phyloP scores from a whole-genome alignment of 2,329 filamentous ascomycete species.

The Metarhizium guizhouense region DNA sequence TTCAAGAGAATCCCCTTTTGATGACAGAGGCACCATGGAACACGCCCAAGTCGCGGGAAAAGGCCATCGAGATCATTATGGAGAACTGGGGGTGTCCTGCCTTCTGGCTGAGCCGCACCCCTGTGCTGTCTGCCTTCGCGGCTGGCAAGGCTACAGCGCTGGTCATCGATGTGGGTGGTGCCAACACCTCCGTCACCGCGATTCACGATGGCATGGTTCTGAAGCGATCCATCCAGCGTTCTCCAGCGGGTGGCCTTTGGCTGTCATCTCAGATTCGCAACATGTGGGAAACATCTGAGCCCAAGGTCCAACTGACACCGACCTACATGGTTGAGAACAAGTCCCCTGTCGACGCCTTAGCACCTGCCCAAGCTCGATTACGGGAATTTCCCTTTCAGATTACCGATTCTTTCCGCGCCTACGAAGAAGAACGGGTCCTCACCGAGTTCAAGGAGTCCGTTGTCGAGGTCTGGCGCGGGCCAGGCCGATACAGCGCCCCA shows the following conservation, averaged over 20 bases:
- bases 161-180: slow-evolving; percentile 84
- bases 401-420: slow-evolving; percentile 62
- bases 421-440: slow-evolving; percentile 87
- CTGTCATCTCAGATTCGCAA: slow-evolving; percentile 79
- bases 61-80: slow-evolving; percentile 92
- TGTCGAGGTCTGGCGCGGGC: slow-evolving; percentile 85
- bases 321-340: slow-evolving; percentile 86
- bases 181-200: slow-evolving; percentile 80
- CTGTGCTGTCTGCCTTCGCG: slow-evolving; percentile 84
- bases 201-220: slow-evolving; percentile 92
- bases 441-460: slow-evolving; percentile 98
- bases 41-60: slow-evolving; percentile 76
- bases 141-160: slow-evolving; percentile 89
- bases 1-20: slow-evolving; percentile 82
- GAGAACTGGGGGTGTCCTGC: slow-evolving; percentile 93
- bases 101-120: slow-evolving; percentile 85
- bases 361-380: slow-evolving; percentile 67
- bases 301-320: slow-evolving; percentile 66
- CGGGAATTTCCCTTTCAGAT: slow-evolving; percentile 57
- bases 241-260: slow-evolving; percentile 80
- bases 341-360: slow-evolving; percentile 76
- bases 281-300: slow-evolving; percentile 62
- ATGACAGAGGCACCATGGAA: slow-evolving; percentile 97
- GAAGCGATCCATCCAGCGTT: slow-evolving; percentile 80
- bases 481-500: slow-evolving; percentile 52